Conservation (phyloP, 1,284 basidiomycete species). For the Pseudozyma pruni region DNA sequence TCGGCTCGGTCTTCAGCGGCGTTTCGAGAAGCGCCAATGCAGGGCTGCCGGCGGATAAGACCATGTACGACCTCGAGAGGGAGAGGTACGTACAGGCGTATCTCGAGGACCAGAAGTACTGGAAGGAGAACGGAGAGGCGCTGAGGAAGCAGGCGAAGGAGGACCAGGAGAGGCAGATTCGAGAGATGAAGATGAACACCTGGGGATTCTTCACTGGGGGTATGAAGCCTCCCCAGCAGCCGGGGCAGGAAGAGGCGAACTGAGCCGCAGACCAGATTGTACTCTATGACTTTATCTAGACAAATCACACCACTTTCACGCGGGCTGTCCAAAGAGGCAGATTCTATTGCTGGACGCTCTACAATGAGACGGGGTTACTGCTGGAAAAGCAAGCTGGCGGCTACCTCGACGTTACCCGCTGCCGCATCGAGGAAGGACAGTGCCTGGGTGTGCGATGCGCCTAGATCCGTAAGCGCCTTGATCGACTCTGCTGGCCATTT, state of each 20-base stretch:
- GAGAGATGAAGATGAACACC: constrained; percentile 68
- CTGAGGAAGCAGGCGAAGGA: constrained; percentile 83
- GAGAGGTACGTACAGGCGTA: constrained; percentile 85
- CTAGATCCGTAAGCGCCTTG: constrained; percentile 72
- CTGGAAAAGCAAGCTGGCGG: constrained; percentile 84
- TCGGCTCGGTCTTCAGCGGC: constrained; percentile 73
- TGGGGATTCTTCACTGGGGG: constrained; percentile 55
- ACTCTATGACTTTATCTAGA: neutral
- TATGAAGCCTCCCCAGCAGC: constrained; percentile 11
- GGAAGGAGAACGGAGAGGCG: constrained; percentile 81
- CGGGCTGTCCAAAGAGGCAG: neutral
- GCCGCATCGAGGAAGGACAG: constrained; percentile 80
- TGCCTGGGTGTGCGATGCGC: constrained; percentile 80
- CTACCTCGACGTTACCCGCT: constrained; percentile 85
- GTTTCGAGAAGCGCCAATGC: constrained; percentile 17
- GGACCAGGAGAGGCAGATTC: constrained; percentile 81
- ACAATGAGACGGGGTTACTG: no score
- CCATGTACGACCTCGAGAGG: constrained; percentile 90
- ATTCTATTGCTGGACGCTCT: no score
- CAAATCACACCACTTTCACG: constrained; percentile 5
- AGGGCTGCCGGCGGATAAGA: constrained; percentile 66
- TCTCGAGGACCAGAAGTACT: constrained; percentile 86
- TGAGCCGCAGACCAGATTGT: neutral
- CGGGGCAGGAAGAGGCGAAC: neutral
- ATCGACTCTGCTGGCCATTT: constrained; percentile 59